Percentiles rank a stretch among this genome's conserved stretches.
Evolutionary conservation across 2,329 filamentous ascomycete genomes (phyloP).

Genomic region (Berkeleyomyces basicola): DNA sequence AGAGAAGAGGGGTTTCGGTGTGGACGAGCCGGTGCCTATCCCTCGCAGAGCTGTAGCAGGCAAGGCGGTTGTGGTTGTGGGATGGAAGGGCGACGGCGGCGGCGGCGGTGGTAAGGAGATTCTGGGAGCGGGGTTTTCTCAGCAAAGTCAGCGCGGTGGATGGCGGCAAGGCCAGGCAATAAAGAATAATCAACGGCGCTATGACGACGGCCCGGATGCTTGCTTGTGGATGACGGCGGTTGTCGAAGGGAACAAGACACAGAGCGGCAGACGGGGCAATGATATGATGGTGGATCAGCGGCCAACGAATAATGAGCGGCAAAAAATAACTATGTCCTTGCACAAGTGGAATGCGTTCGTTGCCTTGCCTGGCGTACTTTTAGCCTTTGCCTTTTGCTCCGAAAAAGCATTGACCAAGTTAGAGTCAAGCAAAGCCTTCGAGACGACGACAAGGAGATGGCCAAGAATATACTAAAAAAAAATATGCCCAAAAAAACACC

Average conservation of each 20-base stretch:
- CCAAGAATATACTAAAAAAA: not conserved
- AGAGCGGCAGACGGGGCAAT: not conserved
- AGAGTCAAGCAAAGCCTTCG: not conserved
- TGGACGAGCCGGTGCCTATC: not conserved
- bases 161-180: not conserved
- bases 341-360: too few species aligned
- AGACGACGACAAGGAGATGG: not conserved
- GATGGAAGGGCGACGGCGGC: not conserved
- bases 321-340: too few species aligned
- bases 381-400: not conserved
- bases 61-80: not conserved
- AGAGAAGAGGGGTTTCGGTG: not conserved
- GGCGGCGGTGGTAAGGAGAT: not conserved
- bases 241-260: not conserved
- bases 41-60: not conserved
- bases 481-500: not conserved
- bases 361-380: too few species aligned
- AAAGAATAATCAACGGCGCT: not conserved
- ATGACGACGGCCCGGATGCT: not conserved
- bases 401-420: not conserved
- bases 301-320: not conserved
- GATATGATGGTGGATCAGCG: not conserved
- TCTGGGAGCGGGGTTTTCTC: slow-evolving; percentile 1
- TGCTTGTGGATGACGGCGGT: not conserved
- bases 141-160: too few species aligned